Conservation (phyloP, 1,139 yeast species). For the Debaryomycetaceae sp. region DNA sequence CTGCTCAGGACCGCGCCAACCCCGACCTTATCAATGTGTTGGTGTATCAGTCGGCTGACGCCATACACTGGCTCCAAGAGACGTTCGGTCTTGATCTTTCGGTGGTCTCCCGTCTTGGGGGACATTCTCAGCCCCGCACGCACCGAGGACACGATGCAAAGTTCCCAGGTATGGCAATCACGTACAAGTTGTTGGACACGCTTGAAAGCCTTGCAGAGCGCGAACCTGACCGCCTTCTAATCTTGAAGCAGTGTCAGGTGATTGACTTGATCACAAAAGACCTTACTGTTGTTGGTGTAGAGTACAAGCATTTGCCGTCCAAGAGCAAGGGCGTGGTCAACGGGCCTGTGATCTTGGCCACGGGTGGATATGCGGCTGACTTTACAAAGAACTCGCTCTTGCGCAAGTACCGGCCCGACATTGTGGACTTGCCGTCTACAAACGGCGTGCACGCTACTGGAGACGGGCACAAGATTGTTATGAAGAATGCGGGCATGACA, state of each 20-base stretch:
- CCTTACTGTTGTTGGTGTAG: slow-evolving; percentile 32
- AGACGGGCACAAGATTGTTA: slow-evolving; percentile 58
- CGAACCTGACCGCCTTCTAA: slow-evolving; percentile 41
- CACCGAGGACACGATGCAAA: slow-evolving; percentile 60
- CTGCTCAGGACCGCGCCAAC: slow-evolving; percentile 56
- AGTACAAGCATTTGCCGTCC: slow-evolving; percentile 31
- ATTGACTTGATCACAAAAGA: slow-evolving; percentile 34
- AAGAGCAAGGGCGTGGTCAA: slow-evolving; percentile 19
- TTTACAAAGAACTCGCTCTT: slow-evolving; percentile 42
- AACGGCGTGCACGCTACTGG: slow-evolving; percentile 71
- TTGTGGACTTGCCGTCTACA: slow-evolving; percentile 56
- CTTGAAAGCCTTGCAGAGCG: slow-evolving; percentile 38
- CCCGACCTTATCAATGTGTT: slow-evolving; percentile 40
- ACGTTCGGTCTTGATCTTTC: slow-evolving; percentile 50
- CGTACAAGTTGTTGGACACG: slow-evolving; percentile 47
- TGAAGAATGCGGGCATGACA: slow-evolving; percentile 48
- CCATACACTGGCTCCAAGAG: slow-evolving; percentile 65
- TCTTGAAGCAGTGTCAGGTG: slow-evolving; percentile 46
- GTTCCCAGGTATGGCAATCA: slow-evolving; percentile 71
- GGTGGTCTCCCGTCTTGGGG: slow-evolving; percentile 62
- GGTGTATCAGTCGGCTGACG: slow-evolving; percentile 44
- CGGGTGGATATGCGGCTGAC: slow-evolving; percentile 70
- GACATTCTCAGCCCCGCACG: slow-evolving; percentile 65
- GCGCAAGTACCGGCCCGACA: slow-evolving; percentile 50
- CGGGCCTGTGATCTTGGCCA: slow-evolving; percentile 62